Percentiles rank a stretch among this genome's conserved stretches.
Conservation (phyloP, 208 protist genomes). For the Wallacemonas sp. region DNA sequence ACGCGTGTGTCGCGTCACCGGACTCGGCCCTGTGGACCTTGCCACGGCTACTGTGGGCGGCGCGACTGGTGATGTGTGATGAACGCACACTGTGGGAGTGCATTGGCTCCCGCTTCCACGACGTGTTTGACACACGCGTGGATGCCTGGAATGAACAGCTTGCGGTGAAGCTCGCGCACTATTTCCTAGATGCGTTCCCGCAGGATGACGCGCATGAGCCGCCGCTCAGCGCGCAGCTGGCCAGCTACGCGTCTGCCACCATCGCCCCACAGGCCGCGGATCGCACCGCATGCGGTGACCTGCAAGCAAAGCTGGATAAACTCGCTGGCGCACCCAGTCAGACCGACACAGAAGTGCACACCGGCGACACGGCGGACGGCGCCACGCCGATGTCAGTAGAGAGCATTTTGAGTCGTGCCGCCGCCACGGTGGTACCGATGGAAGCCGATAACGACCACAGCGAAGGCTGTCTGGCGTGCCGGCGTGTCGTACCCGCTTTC, state of each 20-base stretch:
- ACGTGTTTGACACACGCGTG: slow-evolving; percentile 22
- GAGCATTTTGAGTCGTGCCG: background rate
- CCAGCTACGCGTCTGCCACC: slow-evolving; percentile 24
- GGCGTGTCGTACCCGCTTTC: slow-evolving; percentile 37
- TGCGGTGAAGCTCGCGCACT: slow-evolving; percentile 65
- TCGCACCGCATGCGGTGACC: background rate
- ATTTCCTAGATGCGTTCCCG: slow-evolving; percentile 19
- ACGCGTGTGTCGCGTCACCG: too few species aligned
- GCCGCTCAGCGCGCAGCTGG: slow-evolving; percentile 21
- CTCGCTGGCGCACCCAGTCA: background rate
- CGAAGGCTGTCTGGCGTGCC: slow-evolving; percentile 73
- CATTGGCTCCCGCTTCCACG: slow-evolving; percentile 29
- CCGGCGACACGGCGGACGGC: background rate
- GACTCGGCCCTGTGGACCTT: slow-evolving; percentile 7
- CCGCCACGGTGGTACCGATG: slow-evolving; percentile 33
- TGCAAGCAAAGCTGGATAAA: background rate
- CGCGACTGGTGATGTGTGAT: slow-evolving; percentile 65
- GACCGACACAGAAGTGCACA: background rate
- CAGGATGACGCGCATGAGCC: background rate
- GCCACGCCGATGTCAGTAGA: background rate
- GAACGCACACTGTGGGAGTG: slow-evolving; percentile 76
- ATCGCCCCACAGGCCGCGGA: slow-evolving; percentile 41
- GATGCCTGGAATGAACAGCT: slow-evolving; percentile 86
- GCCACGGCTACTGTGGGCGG: slow-evolving; percentile 25
- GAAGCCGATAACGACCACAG: slow-evolving; percentile 27